A percentile compares a stretch with the other conserved stretches of the same genome.
Evolutionary conservation across 768 basidiomycete genomes (phyloP).

Genomic region (Auricularia heimuer): DNA sequence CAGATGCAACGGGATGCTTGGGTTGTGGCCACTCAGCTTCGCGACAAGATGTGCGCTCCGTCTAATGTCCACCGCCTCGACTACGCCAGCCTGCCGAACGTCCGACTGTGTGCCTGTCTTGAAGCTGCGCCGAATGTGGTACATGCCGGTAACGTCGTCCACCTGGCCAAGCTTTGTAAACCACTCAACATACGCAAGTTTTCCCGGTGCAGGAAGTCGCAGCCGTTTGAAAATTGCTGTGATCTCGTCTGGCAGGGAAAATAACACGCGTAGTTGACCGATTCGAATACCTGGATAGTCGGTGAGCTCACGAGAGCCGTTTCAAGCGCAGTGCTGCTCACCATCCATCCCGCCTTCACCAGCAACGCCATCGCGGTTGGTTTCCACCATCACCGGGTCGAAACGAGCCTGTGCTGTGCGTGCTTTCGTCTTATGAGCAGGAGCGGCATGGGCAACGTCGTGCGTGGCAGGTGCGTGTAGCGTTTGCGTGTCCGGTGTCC

Average conservation of each 20-base stretch:
- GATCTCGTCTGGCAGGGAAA: neutral
- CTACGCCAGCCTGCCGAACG: neutral
- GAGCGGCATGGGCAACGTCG: neutral
- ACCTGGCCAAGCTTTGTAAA: neutral
- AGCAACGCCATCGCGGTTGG: neutral
- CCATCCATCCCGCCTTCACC: neutral
- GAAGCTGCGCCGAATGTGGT: neutral
- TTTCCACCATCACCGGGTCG: neutral
- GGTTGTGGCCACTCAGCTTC: neutral
- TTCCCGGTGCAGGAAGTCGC: neutral
- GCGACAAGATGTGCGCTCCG: neutral
- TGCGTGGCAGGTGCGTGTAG: neutral
- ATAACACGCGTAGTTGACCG: neutral
- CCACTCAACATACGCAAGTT: neutral
- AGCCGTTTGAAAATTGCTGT: neutral
- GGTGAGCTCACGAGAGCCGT: neutral
- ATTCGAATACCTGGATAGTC: neutral
- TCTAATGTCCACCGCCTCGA: neutral
- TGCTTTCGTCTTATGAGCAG: neutral
- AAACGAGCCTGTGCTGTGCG: neutral
- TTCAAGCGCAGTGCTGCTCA: neutral
- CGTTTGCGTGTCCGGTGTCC: conserved; percentile 13
- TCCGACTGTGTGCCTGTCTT: neutral
- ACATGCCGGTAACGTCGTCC: neutral
- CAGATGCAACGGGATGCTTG: neutral